Conservation (phyloP, 805 yeast species). For the Candida piceae region DNA sequence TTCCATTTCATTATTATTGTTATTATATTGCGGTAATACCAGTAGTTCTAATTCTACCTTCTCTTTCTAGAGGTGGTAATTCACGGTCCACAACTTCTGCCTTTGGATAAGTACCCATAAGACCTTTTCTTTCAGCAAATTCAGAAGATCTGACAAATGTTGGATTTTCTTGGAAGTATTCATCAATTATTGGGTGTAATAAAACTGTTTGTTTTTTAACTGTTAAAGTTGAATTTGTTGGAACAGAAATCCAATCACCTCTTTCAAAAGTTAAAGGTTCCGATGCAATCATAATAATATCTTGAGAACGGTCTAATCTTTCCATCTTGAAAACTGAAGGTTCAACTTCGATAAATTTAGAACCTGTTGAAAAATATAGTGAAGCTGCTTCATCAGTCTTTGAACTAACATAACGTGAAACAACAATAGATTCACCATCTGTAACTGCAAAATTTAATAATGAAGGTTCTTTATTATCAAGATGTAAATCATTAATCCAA, state of each 20-base stretch:
- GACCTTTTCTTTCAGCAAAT: constrained; percentile 85
- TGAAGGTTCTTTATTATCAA: constrained; percentile 61
- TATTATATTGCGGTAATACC: neutral
- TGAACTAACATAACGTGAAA: constrained; percentile 83
- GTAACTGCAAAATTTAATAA: constrained; percentile 91
- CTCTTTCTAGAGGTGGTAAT: constrained; percentile 77
- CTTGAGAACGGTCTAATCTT: constrained; percentile 85
- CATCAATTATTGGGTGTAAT: constrained; percentile 87
- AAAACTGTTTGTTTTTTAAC: constrained; percentile 81
- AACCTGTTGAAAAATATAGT: constrained; percentile 88
- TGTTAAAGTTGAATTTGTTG: constrained; percentile 83
- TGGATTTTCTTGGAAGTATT: constrained; percentile 75
- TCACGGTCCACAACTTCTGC: constrained; percentile 44
- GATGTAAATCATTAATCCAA: constrained; percentile 66
- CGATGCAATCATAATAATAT: constrained; percentile 89
- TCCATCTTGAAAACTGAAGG: constrained; percentile 96
- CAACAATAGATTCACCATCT: constrained; percentile 83
- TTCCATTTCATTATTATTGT: no score
- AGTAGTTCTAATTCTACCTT: constrained; percentile 41
- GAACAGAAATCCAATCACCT: constrained; percentile 96
- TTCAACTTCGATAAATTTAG: constrained; percentile 80
- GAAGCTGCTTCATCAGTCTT: constrained; percentile 95
- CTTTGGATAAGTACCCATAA: constrained; percentile 86
- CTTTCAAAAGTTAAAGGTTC: constrained; percentile 96
- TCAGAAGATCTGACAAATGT: constrained; percentile 64